phyloP scores from a whole-genome alignment of 75 land plant genomes.

The Pinus taeda region DNA sequence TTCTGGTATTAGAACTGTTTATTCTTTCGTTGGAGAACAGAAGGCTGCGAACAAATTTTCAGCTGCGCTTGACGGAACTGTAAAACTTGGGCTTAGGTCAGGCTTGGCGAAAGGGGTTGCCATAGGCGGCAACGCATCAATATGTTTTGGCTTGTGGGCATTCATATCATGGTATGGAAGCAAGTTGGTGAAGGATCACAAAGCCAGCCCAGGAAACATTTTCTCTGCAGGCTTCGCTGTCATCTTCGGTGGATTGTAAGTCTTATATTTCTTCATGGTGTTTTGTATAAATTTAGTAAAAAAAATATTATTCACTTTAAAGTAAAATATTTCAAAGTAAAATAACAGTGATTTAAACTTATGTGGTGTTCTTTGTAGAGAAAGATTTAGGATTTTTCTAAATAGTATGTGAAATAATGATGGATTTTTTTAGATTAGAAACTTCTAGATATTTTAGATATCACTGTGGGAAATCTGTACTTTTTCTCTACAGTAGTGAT shows the following conservation, averaged over 20 bases:
- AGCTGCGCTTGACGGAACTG: conserved; percentile 13
- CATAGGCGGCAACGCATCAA: conserved; percentile 14
- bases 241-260: conserved; percentile 27
- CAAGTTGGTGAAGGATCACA: neutral
- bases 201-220: neutral
- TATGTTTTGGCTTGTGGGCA: conserved; percentile 20
- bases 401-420: no score
- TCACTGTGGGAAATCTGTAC: no score
- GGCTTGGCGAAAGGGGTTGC: conserved; percentile 35
- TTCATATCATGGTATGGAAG: conserved; percentile 20
- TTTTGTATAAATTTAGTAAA: neutral
- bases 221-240: conserved; percentile 6
- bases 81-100: conserved; percentile 26
- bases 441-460: no score
- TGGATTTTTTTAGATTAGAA: no score
- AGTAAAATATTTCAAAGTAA: no score
- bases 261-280: neutral
- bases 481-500: no score
- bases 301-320: no score
- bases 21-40: conserved; percentile 31
- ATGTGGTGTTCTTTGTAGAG: no score
- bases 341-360: no score
- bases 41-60: conserved; percentile 13
- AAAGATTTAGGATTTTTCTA: no score
- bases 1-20: conserved; percentile 34